Percentiles rank a stretch among this genome's conserved stretches.
phyloP scores from a whole-genome alignment of 768 basidiomycete genomes.

The Tylopilus plumbeoviolaceoides region DNA sequence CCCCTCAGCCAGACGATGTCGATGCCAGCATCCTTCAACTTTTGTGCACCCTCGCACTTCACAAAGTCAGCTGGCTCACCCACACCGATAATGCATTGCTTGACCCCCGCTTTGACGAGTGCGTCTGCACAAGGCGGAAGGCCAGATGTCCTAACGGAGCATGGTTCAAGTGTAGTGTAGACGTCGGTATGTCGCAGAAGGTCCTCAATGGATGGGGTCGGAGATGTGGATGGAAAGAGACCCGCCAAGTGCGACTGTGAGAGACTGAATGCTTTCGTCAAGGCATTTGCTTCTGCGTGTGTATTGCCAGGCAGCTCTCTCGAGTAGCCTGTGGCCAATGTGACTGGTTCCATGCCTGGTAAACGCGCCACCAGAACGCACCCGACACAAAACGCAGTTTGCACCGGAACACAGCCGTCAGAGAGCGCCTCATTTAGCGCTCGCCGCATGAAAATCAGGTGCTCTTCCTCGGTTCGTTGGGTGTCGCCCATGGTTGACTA shows the following conservation, averaged over 20 bases:
- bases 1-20: conserved; percentile 72
- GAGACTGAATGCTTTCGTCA: conserved; percentile 61
- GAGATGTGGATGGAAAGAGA: conserved; percentile 36
- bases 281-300: conserved; percentile 94
- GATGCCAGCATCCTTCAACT: conserved; percentile 65
- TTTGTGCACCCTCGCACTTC: conserved; percentile 79
- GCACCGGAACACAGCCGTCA: conserved; percentile 58
- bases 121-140: conserved; percentile 82
- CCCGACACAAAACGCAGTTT: conserved; percentile 89
- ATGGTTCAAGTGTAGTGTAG: conserved; percentile 97
- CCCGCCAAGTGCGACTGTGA: conserved; percentile 40
- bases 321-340: conserved; percentile 81
- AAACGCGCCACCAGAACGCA: conserved; percentile 61
- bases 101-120: conserved; percentile 66
- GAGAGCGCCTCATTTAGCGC: conserved; percentile 64
- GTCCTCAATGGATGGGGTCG: conserved; percentile 35
- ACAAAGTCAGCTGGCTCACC: conserved; percentile 95
- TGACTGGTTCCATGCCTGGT: conserved; percentile 41
- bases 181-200: conserved; percentile 62
- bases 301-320: conserved; percentile 92
- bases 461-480: conserved; percentile 18
- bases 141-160: conserved; percentile 85
- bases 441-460: conserved; percentile 47
- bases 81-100: conserved; percentile 82
- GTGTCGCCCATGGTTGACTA: conserved; percentile 1